These are phyloP conservation scores for Skeletonema menzelii DNA, from an alignment of 108 stramenopile species.

Conservation along the genomic window DNA sequence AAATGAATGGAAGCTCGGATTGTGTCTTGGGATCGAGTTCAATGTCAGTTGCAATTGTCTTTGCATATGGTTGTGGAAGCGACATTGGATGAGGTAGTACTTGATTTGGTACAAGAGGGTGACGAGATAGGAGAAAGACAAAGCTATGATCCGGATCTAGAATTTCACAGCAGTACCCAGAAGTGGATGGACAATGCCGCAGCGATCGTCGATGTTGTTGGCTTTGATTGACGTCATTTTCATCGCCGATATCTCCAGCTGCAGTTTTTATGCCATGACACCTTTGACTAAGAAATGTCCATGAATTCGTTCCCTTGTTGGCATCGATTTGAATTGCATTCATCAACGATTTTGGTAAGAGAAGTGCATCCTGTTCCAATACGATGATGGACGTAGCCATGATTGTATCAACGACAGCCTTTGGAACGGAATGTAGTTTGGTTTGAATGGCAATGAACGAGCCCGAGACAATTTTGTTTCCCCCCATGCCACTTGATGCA, in stretches of 20 bases:
- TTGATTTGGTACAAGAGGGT: slow-evolving; percentile 70
- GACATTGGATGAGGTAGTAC: slow-evolving; percentile 44
- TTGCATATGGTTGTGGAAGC: slow-evolving; percentile 53
- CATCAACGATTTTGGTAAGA: slow-evolving; percentile 28
- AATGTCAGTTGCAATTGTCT: not conserved
- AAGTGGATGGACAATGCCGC: slow-evolving; percentile 31
- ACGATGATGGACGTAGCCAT: not conserved
- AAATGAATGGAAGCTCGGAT: slow-evolving; percentile 65
- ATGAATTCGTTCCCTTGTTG: not conserved
- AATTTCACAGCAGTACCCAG: slow-evolving; percentile 78
- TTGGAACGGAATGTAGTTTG: slow-evolving; percentile 8
- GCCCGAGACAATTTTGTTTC: slow-evolving; percentile 8
- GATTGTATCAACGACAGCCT: slow-evolving; percentile 13
- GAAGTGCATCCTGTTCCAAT: slow-evolving; percentile 34
- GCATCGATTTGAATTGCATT: slow-evolving; percentile 8
- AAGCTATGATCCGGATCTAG: slow-evolving; percentile 43
- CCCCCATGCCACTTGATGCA: not conserved
- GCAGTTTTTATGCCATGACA: slow-evolving; percentile 37
- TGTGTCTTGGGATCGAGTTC: slow-evolving; percentile 7
- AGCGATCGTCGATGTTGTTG: slow-evolving; percentile 13
- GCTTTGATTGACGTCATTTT: not conserved
- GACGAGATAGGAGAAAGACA: slow-evolving; percentile 53
- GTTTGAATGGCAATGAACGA: slow-evolving; percentile 22
- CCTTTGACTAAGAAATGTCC: slow-evolving; percentile 29
- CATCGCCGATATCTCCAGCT: slow-evolving; percentile 18